Conservation (phyloP, 2,329 filamentous ascomycete species). For the Fusarium dimerum region DNA sequence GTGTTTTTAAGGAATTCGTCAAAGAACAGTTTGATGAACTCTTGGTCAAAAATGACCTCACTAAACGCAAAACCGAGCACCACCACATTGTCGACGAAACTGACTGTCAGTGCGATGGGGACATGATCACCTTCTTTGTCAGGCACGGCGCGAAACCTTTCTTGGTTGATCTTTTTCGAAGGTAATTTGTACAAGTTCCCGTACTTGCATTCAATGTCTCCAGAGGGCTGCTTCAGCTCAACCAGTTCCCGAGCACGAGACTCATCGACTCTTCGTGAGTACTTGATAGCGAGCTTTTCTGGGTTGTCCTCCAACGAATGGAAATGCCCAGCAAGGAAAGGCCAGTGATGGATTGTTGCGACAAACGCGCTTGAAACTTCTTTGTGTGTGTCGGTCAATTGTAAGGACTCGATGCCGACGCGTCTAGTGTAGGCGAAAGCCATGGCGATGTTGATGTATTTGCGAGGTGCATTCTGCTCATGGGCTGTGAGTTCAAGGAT, state of each 20-base stretch:
- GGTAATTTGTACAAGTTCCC: background rate
- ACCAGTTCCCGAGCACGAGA: background rate
- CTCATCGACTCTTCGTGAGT: background rate
- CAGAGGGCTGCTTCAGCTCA: background rate
- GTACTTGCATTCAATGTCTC: too few species aligned
- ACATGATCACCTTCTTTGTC: background rate
- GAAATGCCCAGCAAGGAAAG: slow-evolving; percentile 16
- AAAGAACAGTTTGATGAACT: slow-evolving; percentile 23
- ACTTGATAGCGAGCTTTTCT: slow-evolving; percentile 7
- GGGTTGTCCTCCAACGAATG: background rate
- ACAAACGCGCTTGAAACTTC: slow-evolving; percentile 1
- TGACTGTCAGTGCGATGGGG: slow-evolving; percentile 13
- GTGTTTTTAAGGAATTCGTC: slow-evolving; percentile 11
- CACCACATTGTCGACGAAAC: slow-evolving; percentile 2
- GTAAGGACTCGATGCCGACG: background rate
- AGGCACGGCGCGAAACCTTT: slow-evolving; percentile 5
- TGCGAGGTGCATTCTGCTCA: slow-evolving; percentile 14
- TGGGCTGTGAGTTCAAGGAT: slow-evolving; percentile 14
- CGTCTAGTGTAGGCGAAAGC: background rate
- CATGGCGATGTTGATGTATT: slow-evolving; percentile 20
- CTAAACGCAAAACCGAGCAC: slow-evolving; percentile 21
- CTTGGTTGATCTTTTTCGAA: background rate
- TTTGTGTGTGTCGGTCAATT: background rate
- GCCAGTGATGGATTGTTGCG: slow-evolving; percentile 13
- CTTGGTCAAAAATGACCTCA: slow-evolving; percentile 19